Conservation (phyloP, 176 grass and related monocot species). For the Dendrocalamus sinicus region DNA sequence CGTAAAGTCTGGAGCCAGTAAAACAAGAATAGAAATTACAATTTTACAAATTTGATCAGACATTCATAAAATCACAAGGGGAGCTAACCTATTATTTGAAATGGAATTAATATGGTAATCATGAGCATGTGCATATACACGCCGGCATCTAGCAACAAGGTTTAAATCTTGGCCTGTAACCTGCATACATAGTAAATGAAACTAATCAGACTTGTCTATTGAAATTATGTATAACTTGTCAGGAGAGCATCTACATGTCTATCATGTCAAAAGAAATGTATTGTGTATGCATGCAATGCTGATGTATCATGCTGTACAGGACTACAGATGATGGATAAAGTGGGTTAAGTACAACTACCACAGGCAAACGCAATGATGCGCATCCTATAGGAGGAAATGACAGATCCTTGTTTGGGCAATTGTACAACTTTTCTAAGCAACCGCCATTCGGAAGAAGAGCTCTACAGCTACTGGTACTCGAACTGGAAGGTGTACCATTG, state of each 20-base stretch:
- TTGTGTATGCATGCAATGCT: conserved; percentile 24
- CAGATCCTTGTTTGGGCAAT: conserved; percentile 38
- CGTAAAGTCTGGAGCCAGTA: background rate
- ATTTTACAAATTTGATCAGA: conserved; percentile 13
- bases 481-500: conserved; percentile 50
- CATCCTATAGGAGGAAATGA: conserved; percentile 65
- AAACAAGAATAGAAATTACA: conserved; percentile 25
- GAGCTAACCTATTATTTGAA: conserved; percentile 80
- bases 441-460: conserved; percentile 69
- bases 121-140: conserved; percentile 78
- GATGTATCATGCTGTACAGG: conserved; percentile 24
- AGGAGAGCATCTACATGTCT: conserved; percentile 8
- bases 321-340: conserved; percentile 45
- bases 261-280: background rate
- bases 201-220: conserved; percentile 31
- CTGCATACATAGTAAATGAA: conserved; percentile 54
- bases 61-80: conserved; percentile 28
- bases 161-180: conserved; percentile 68
- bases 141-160: conserved; percentile 70
- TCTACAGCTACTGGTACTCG: conserved; percentile 47
- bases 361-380: conserved; percentile 66
- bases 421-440: conserved; percentile 47
- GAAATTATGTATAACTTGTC: conserved; percentile 24
- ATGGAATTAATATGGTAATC: conserved; percentile 90
- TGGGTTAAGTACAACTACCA: conserved; percentile 73